phyloP scores from a whole-genome alignment of 2,329 filamentous ascomycete species.

The Cercospora citrullina region DNA sequence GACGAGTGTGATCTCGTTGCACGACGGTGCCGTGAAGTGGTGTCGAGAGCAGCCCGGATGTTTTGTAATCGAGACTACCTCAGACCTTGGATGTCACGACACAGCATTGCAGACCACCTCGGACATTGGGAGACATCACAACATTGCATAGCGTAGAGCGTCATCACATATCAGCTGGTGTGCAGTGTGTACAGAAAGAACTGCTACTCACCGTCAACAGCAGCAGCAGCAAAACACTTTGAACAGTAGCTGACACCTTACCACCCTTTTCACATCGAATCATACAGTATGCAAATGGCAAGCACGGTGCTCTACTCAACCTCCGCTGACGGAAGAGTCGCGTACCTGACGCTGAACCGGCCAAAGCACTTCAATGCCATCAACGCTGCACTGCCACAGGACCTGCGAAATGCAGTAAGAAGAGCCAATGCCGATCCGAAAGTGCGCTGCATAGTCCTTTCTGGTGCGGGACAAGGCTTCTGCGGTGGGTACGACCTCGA shows the following conservation, averaged over 20 bases:
- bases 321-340: slow-evolving; percentile 12
- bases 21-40: not conserved
- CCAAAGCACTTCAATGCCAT: slow-evolving; percentile 21
- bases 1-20: not conserved
- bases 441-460: slow-evolving; percentile 18
- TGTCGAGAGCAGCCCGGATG: not conserved
- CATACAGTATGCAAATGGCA: not conserved
- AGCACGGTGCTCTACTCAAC: slow-evolving; percentile 13
- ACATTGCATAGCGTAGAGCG: not conserved
- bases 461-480: slow-evolving; percentile 14
- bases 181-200: not conserved
- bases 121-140: not conserved
- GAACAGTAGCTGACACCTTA: not conserved
- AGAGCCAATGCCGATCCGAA: slow-evolving; percentile 11
- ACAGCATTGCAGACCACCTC: not conserved
- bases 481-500: slow-evolving; percentile 19
- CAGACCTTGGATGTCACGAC: not conserved
- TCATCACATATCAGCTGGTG: not conserved
- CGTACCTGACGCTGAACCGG: slow-evolving; percentile 13
- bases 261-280: not conserved
- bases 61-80: not conserved
- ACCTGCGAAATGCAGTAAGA: slow-evolving; percentile 9
- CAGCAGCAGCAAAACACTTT: not conserved
- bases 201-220: not conserved
- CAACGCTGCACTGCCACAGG: slow-evolving; percentile 6